Evolutionary conservation across 78 protist genomes (phyloP), one percentile per base, ranked within the genome.

Genomic region (Parvularia atlantis): DNA sequence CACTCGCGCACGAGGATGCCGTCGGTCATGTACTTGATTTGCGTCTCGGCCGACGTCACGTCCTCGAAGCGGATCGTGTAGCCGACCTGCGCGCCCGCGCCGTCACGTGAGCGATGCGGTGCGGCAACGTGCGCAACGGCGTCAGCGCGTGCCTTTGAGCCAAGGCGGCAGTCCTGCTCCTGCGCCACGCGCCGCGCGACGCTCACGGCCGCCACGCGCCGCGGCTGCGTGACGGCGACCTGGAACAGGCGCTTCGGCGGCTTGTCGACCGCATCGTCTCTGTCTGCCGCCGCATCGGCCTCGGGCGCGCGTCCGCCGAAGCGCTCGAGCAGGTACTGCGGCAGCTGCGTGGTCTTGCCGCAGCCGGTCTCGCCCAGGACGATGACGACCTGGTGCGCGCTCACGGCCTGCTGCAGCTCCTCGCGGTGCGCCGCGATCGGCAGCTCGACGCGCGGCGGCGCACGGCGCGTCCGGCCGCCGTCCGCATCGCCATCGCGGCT

Each of bases 1-100:
- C 56, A 46, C 68, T 86, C 93, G n/a, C 91, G 72, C 30, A 89
- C 65, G n/a, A 89, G 77, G 81, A 85, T 81, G 37, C 94, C 94
- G 48, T 84, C 91, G 7, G 94, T 89, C 65, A 89, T 30, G 71
- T 59, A 89, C 65, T 64, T 70, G 50, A 89, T 69, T 16, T 11
- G 20, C 28, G 91, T 86, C 16, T 10, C 41, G 9, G 2, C 6
- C 19, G 59, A 19, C 22, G 69, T 64, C 30, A 20, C 1, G 53
- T 80, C 89, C 28, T 84, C 88, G 70, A 83, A 87, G 17, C 95
- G 70, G n/a, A 90, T 69, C 37, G 59, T 0, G 60, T 86, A 90
- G 43, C 95, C 95, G 7, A 89, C 93, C 35, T 85, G 85, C 31
- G 26, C 53, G 17, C 96, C 97, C 13, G 83, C 36, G 13, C 19